Evolutionary conservation across 495 filamentous ascomycete genomes (phyloP), one percentile per base, ranked within the genome.

Genomic region (Penicillium bialowiezense): DNA sequence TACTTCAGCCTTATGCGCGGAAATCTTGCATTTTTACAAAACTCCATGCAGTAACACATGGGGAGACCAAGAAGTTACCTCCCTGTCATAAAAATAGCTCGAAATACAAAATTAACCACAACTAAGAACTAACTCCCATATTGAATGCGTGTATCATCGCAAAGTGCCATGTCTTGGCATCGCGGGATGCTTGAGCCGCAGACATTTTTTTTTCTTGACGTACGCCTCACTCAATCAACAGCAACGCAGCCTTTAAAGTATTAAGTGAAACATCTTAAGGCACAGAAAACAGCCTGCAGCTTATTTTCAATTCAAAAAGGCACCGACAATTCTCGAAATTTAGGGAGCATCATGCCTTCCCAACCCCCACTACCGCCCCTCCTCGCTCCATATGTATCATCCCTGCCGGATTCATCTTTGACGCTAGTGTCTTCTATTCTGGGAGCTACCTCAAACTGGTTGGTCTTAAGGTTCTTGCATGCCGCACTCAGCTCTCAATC

Each of bases 381-480:
- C 50, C 78, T 92, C 34, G 68, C 84, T 41, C 75, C 83, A 7
- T 87, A 88, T 70, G 74, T 88, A 56, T 61, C 71, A 21, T 53
- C 57, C 33, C 58, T 63, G n/a, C 62, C 64, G 5, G 64, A 59
- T 34, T 63, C 68, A 3, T 85, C 87, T 8, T 78, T 95, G 19
- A 78, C 82, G 20, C 72, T 96, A 6, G 62, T 96, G 7, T 91
- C 88, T 2, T 83, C 83, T 18, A 80, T 89, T 9, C 74, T 90
- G 8, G 85, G 82, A 31, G 84, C 86, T 13, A 82, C 78, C 29
- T 77, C 85, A 5, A 89, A 89, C 64, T 92, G 88, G 88, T 80
- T 91, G 13, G 65, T 87, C 12, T 55, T 85, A 14, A 76, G 85
- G 28, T 84, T 80, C 65, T 67, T 91, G 1, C 74, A 81, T 65